Evolutionary conservation across 257 asterid genomes (phyloP).

Genomic region (Solanum pinnatisectum): DNA sequence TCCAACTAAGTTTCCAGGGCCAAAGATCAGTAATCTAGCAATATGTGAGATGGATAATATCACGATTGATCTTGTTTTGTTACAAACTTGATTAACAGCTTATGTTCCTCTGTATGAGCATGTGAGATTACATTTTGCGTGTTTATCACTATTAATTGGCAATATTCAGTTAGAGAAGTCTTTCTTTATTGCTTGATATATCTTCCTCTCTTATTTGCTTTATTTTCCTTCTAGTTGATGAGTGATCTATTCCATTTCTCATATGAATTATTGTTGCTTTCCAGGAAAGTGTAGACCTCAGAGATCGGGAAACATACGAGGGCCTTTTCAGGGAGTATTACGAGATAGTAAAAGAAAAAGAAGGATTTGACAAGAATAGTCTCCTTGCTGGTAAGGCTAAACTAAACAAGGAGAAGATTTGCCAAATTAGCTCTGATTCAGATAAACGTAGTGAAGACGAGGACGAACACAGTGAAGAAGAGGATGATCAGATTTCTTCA

Average conservation of each 20-base stretch:
- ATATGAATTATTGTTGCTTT: constrained; percentile 9
- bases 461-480: constrained; percentile 28
- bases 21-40: neutral
- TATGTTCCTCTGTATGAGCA: neutral
- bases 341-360: constrained; percentile 27
- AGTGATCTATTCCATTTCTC: neutral
- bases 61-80: neutral
- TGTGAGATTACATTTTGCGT: neutral
- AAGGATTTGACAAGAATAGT: constrained; percentile 30
- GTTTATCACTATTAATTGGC: neutral
- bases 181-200: neutral
- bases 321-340: constrained; percentile 76
- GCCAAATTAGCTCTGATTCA: constrained; percentile 15
- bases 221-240: neutral
- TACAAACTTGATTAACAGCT: neutral
- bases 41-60: neutral
- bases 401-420: constrained; percentile 8
- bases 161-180: neutral
- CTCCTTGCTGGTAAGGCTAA: constrained; percentile 32
- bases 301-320: constrained; percentile 55
- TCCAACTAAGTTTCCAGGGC: neutral
- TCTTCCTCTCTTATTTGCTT: neutral
- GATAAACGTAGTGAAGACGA: constrained; percentile 33
- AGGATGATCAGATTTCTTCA: constrained; percentile 25
- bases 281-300: constrained; percentile 62